A percentile compares a stretch with the other conserved stretches of the same genome.
These are phyloP conservation scores for Claviceps cyperi DNA, from an alignment of 2,329 filamentous ascomycete species.

Conservation along the genomic window DNA sequence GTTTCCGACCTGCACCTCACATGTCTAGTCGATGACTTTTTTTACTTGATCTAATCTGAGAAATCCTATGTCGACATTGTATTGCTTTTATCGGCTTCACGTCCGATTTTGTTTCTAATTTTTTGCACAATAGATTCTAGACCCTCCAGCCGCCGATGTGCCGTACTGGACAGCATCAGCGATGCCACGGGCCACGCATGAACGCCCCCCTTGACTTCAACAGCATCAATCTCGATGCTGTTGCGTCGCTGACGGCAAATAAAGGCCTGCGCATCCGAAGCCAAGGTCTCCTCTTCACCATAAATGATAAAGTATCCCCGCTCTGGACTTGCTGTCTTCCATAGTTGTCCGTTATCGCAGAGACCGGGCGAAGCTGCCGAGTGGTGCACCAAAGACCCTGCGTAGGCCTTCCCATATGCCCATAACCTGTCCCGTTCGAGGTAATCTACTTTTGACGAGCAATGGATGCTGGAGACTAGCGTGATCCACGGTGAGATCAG, in stretches of 20 bases:
- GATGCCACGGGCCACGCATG: conserved; percentile 73
- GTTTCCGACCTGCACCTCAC: conserved; percentile 23
- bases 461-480: conserved; percentile 52
- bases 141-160: conserved; percentile 36
- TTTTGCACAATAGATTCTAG: conserved; percentile 27
- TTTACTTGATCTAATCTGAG: conserved; percentile 56
- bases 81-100: conserved; percentile 8
- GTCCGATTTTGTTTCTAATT: conserved; percentile 19
- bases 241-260: conserved; percentile 39
- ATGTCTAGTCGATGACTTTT: conserved; percentile 18
- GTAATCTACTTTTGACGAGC: conserved; percentile 60
- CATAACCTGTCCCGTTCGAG: conserved; percentile 52
- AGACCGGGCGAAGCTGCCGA: conserved; percentile 48
- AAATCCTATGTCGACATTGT: background rate
- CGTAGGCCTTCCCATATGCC: conserved; percentile 55
- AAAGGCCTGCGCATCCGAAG: conserved; percentile 50
- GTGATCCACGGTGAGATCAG: conserved; percentile 74
- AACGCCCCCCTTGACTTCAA: conserved; percentile 51
- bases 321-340: conserved; percentile 50
- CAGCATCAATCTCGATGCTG: conserved; percentile 37
- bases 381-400: conserved; percentile 26
- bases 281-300: conserved; percentile 66
- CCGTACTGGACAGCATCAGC: conserved; percentile 36
- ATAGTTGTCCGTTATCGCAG: conserved; percentile 51
- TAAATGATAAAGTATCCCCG: conserved; percentile 57